These are phyloP conservation scores for Aspergillus luchuensis DNA, from an alignment of 2,329 filamentous ascomycete species.

Conservation along the genomic window DNA sequence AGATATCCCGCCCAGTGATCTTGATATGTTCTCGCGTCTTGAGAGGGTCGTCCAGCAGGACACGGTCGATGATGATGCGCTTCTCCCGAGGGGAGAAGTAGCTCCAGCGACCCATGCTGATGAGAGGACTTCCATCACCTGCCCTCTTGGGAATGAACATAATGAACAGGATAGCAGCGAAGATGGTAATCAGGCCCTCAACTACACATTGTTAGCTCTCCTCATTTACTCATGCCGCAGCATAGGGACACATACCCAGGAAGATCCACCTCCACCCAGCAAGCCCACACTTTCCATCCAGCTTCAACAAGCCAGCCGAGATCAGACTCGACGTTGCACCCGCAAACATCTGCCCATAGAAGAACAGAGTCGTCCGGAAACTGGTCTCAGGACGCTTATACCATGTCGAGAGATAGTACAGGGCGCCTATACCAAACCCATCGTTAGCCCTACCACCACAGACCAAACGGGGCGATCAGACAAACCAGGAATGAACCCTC, in stretches of 20 bases:
- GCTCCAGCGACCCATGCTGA: slow-evolving; percentile 42
- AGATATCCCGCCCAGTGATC: slow-evolving; percentile 42
- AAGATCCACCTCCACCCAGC: slow-evolving; percentile 63
- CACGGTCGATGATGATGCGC: slow-evolving; percentile 45
- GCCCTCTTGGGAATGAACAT: slow-evolving; percentile 44
- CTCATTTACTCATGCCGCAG: neutral
- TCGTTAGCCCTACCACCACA: neutral
- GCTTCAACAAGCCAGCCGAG: slow-evolving; percentile 48
- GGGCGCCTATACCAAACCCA: slow-evolving; percentile 25
- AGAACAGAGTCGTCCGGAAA: slow-evolving; percentile 58
- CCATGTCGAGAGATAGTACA: slow-evolving; percentile 55
- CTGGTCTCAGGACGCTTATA: slow-evolving; percentile 57
- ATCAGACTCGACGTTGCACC: slow-evolving; percentile 45
- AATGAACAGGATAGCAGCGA: slow-evolving; percentile 43
- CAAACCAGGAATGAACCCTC: slow-evolving; percentile 58
- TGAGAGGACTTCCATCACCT: slow-evolving; percentile 40
- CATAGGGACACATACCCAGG: slow-evolving; percentile 27
- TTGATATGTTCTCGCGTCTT: slow-evolving; percentile 40
- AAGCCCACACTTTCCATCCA: slow-evolving; percentile 51
- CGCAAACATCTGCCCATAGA: slow-evolving; percentile 58
- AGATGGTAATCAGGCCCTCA: slow-evolving; percentile 57
- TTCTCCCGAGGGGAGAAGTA: slow-evolving; percentile 49
- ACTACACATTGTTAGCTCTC: slow-evolving; percentile 26
- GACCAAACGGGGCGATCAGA: neutral
- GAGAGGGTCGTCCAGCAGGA: slow-evolving; percentile 48